Evolutionary conservation across 139 green algal genomes (phyloP).

Genomic region (Trebouxia sp.): DNA sequence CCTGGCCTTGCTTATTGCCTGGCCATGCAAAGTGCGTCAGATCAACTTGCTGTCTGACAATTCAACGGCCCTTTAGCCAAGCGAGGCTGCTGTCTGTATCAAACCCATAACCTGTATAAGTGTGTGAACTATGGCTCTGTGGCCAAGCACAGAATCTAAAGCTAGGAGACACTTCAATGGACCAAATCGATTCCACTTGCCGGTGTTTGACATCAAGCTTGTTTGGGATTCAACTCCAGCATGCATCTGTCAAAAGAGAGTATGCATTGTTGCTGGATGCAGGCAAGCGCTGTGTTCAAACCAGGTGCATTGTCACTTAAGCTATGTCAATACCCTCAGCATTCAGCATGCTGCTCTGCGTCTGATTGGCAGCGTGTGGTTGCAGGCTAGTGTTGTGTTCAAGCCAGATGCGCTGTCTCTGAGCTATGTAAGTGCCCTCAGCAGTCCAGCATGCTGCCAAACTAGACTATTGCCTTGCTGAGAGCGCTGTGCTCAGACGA

Average conservation of each 20-base stretch:
- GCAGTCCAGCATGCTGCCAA: too few species aligned
- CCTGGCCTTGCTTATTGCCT: not conserved
- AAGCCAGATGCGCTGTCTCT: too few species aligned
- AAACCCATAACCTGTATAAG: not conserved
- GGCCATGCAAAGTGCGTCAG: too few species aligned
- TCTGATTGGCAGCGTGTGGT: too few species aligned
- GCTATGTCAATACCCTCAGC: conserved; percentile 42
- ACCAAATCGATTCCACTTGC: not conserved
- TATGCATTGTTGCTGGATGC: not conserved
- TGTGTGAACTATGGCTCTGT: not conserved
- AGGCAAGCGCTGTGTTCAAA: conserved; percentile 40
- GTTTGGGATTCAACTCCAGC: not conserved
- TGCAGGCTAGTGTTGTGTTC: too few species aligned
- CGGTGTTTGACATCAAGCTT: not conserved
- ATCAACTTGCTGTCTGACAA: too few species aligned
- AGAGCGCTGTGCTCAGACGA: too few species aligned
- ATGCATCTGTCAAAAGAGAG: not conserved
- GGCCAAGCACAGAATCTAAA: not conserved
- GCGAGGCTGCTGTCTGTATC: too few species aligned
- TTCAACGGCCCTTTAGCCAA: too few species aligned
- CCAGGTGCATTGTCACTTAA: conserved; percentile 28
- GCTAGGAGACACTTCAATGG: not conserved
- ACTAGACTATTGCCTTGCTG: too few species aligned
- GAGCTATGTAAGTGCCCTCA: too few species aligned
- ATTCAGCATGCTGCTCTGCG: conserved; percentile 22